phyloP scores from a whole-genome alignment of 352 stramenopile genomes.

The Pythium vanterpoolii region DNA sequence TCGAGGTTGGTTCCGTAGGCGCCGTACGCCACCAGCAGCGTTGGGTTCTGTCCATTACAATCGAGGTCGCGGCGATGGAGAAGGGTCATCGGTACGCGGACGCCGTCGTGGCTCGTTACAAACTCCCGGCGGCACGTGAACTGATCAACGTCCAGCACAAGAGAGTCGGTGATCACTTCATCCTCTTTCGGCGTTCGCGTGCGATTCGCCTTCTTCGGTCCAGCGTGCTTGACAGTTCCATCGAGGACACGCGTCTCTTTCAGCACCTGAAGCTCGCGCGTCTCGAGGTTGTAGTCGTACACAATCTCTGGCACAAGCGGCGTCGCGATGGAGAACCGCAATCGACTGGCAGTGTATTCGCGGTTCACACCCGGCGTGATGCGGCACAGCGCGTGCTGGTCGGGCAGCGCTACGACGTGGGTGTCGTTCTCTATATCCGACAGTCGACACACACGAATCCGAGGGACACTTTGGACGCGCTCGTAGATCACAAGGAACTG shows the following conservation, averaged over 20 bases:
- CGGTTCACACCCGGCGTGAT: slow-evolving; percentile 82
- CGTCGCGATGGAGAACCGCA: slow-evolving; percentile 75
- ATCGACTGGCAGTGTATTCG: slow-evolving; percentile 46
- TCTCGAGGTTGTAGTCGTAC: slow-evolving; percentile 74
- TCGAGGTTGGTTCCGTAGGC: slow-evolving; percentile 88
- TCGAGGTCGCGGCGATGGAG: slow-evolving; percentile 59
- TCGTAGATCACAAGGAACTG: slow-evolving; percentile 82
- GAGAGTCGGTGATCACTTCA: not conserved
- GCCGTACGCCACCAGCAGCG: slow-evolving; percentile 87
- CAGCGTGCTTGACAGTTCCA: not conserved
- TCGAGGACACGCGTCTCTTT: slow-evolving; percentile 40
- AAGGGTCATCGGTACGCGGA: slow-evolving; percentile 72
- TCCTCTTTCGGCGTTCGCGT: not conserved
- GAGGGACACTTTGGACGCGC: slow-evolving; percentile 60
- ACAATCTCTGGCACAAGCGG: slow-evolving; percentile 73
- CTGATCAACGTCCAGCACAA: slow-evolving; percentile 6
- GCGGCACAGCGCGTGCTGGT: slow-evolving; percentile 49
- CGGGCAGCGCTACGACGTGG: slow-evolving; percentile 57
- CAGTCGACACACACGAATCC: slow-evolving; percentile 74
- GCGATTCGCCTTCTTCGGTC: not conserved
- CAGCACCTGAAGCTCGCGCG: slow-evolving; percentile 37
- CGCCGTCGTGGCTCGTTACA: slow-evolving; percentile 21
- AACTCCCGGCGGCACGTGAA: slow-evolving; percentile 24
- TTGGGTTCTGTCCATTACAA: slow-evolving; percentile 62
- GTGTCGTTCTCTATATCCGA: slow-evolving; percentile 16